These are phyloP conservation scores for Meira nashicola DNA, from an alignment of 1,284 basidiomycete species.

Conservation along the genomic window DNA sequence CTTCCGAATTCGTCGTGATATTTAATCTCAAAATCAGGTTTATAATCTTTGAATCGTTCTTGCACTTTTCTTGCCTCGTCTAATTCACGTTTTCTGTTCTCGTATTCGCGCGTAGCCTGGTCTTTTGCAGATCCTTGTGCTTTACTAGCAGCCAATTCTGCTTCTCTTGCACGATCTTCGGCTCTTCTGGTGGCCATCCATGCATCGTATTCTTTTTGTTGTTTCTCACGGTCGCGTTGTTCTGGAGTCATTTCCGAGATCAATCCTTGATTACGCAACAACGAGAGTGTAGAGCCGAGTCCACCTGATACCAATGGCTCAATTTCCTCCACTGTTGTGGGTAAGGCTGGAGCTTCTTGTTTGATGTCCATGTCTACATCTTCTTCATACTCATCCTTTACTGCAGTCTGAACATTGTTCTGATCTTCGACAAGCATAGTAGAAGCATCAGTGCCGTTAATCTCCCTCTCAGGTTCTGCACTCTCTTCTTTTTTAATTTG, in stretches of 20 bases:
- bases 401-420: constrained; percentile 45
- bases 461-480: background rate
- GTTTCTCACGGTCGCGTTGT: constrained; percentile 70
- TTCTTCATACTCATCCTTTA: constrained; percentile 58
- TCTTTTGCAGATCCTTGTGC: constrained; percentile 61
- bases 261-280: constrained; percentile 88
- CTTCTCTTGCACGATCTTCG: constrained; percentile 70
- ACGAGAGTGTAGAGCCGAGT: constrained; percentile 78
- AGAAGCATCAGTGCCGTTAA: background rate
- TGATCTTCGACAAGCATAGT: constrained; percentile 59
- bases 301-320: constrained; percentile 55
- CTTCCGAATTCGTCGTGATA: constrained; percentile 91
- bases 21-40: constrained; percentile 90
- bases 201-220: constrained; percentile 77
- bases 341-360: background rate
- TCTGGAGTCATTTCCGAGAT: constrained; percentile 66
- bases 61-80: constrained; percentile 78
- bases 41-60: constrained; percentile 86
- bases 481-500: constrained; percentile 57
- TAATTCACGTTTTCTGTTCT: constrained; percentile 84
- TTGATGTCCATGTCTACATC: constrained; percentile 42
- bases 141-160: constrained; percentile 61
- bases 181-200: constrained; percentile 84
- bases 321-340: too few species aligned
- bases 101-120: constrained; percentile 88